Evolutionary conservation across 225 moss, liverwort and hornwort species (phyloP), one percentile per base, ranked within the genome.

Genomic region (Polytrichum formosum): DNA sequence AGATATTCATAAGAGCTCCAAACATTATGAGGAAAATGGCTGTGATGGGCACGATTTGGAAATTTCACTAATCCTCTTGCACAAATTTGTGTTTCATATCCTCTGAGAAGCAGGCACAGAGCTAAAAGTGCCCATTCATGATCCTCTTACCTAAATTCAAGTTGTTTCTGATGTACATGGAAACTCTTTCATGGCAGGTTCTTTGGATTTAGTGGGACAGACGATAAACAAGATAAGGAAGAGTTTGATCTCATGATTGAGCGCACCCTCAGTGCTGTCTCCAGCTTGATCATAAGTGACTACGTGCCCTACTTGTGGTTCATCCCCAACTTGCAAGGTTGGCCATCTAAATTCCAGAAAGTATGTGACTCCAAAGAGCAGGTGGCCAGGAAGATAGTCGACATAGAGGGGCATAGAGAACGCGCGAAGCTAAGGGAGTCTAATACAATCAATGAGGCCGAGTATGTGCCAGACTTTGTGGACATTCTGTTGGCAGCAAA

Each of bases 401-500:
- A 62, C 5, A 16, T 62, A 25, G 62, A 62, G 62, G 27, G 27
- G 13, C 62, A 62, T 27, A 62, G 9, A 25, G 25, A 62, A 62
- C 62, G 20, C 9, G 8, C 10, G 26, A 21, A 62, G 35, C 2
- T 35, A 27, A 9, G 9, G 18, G 62, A 62, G 17, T 28, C 28
- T 3, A 62, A 2, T 13, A 2, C 18, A 20, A n/a, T 13, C n/a
- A 25, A 67, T 21, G 26, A 62, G 23, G 27, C 35, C 0, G 35
- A 67, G 16, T 7, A 26, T 6, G 23, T n/a, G 5, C 55, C 53
- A n/a, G 82, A 78, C 58, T 82, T 86, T 67, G 77, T 86, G 6
- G 82, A 80, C 23, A 72, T 70, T 6, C 72, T 86, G 31, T 59
- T 82, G 37, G 71, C 74, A 22, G 73, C 77, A 30, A 68, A 74